Evolutionary conservation across 148 eudicot species (phyloP), one percentile per base, ranked within the genome.

Genomic region (Amaranthus palmeri): DNA sequence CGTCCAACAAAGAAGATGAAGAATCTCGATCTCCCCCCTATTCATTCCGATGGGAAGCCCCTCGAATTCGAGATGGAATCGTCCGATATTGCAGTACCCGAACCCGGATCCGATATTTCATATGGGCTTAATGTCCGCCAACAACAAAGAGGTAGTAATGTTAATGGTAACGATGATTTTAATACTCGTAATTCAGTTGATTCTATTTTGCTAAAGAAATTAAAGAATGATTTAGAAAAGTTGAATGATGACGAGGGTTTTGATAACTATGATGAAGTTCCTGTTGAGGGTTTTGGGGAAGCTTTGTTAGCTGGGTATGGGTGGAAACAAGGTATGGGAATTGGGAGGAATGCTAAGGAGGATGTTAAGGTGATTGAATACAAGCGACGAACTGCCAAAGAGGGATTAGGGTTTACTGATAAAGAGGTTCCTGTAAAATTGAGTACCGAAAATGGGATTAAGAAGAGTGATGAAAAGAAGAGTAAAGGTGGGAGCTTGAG

Each of bases 281-380:
- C 97, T 3, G 88, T 91, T 8, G 97, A 95, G 72, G 90, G 85
- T 0, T 95, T 85, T 45, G 99, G 81, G 4, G 90, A 84, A 1
- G 99, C 97, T 0, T 78, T 91, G 79, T 68, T 95, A 71, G 82
- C 84, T 1, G 98, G 98, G 40, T 95, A 95, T 59, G 98, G 98
- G 49, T 95, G 98, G 99, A 57, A 71, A 3, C 85, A 95, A 59
- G 99, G 97, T 2, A 82, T 80, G 71, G 97, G 97, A 12, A 88
- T 95, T 73, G 99, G 99, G 44, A 83, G 70, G 73, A 86, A 83
- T 69, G 82, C 87, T 3, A 90, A 84, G 71, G 86, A 82, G 82
- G 97, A 91, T 87, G 96, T 83, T 18, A 85, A 91, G 71, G 71
- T 84, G 60, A 72, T 81, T 50, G 84, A 89, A 80, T 88, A 81